Percentiles rank a stretch among this genome's conserved stretches.
Conservation (phyloP, 371 early-diverging fungal genomes). For the Saksenaea vasiformis region DNA sequence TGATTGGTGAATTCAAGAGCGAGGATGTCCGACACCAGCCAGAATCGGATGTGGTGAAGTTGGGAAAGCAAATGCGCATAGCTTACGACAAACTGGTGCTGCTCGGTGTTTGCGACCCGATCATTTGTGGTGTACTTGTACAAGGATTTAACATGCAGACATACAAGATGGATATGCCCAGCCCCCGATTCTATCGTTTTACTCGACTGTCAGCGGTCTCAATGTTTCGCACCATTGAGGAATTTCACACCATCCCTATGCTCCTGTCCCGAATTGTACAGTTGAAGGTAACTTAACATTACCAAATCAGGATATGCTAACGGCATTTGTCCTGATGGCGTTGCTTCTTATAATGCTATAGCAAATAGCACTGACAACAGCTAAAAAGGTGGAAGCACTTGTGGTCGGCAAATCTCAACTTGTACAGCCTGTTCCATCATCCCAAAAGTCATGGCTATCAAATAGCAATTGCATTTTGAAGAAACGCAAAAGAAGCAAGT, state of each 20-base stretch:
- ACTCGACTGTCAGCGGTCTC: no score
- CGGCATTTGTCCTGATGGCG: background rate
- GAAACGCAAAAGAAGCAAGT: background rate
- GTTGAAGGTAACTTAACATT: background rate
- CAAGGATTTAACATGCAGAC: background rate
- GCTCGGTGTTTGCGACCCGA: background rate
- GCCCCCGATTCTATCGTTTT: background rate
- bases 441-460: background rate
- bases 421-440: background rate
- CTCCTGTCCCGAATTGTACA: slow-evolving; percentile 27
- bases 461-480: background rate
- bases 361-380: background rate
- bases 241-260: slow-evolving; percentile 85
- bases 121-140: background rate
- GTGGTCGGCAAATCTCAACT: background rate
- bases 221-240: background rate
- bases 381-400: background rate
- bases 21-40: background rate
- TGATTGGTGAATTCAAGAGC: background rate
- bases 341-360: background rate
- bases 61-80: slow-evolving; percentile 1
- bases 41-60: background rate
- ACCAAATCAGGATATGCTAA: background rate
- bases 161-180: background rate
- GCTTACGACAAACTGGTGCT: background rate